phyloP scores from a whole-genome alignment of 805 yeast species.

The Metschnikowia koreensis region DNA sequence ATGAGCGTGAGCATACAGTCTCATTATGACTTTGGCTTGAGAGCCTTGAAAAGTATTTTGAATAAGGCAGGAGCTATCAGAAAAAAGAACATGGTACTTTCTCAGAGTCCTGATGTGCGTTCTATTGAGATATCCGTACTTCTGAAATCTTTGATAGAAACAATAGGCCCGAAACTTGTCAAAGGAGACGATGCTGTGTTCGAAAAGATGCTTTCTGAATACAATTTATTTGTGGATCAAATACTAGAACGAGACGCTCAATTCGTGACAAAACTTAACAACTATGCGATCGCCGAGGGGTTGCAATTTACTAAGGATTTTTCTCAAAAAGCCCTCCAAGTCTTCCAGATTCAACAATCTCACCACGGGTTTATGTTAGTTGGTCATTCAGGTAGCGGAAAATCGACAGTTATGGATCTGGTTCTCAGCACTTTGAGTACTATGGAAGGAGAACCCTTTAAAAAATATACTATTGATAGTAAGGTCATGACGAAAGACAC shows the following conservation, averaged over 20 bases:
- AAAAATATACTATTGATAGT: constrained; percentile 59
- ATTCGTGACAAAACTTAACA: constrained; percentile 25
- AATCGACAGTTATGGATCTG: constrained; percentile 52
- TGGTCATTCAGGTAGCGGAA: constrained; percentile 77
- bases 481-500: constrained; percentile 66
- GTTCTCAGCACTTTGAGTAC: constrained; percentile 45
- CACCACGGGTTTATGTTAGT: constrained; percentile 82
- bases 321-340: constrained; percentile 56
- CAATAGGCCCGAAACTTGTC: constrained; percentile 67
- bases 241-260: constrained; percentile 22
- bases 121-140: constrained; percentile 7
- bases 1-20: constrained; percentile 47
- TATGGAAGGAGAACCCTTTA: constrained; percentile 30
- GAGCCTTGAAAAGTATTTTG: constrained; percentile 72
- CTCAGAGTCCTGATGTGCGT: neutral
- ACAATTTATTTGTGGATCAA: constrained; percentile 17
- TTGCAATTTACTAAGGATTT: constrained; percentile 39
- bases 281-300: constrained; percentile 31
- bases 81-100: neutral
- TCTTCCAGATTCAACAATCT: constrained; percentile 55
- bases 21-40: constrained; percentile 89
- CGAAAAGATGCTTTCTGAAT: constrained; percentile 15
- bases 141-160: constrained; percentile 50
- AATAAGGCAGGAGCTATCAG: constrained; percentile 47
- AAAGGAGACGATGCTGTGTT: constrained; percentile 46